A percentile compares a stretch with the other conserved stretches of the same genome.
Conservation (phyloP, 768 basidiomycete genomes). For the Kwoniella heveanensis region DNA sequence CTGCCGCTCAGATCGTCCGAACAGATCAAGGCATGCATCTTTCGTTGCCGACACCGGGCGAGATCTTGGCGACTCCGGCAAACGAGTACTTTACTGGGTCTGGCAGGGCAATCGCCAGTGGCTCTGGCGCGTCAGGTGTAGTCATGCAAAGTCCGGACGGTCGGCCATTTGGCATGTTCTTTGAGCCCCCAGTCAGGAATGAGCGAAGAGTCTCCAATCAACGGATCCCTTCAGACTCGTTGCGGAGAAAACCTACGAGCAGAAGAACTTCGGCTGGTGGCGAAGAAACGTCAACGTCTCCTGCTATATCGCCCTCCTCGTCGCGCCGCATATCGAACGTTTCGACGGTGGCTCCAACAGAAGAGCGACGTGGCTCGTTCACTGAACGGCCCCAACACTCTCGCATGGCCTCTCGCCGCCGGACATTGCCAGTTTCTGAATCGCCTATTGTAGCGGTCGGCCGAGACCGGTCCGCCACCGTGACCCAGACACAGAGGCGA, state of each 20-base stretch:
- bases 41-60: constrained; percentile 44
- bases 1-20: constrained; percentile 31
- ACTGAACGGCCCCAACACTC: constrained; percentile 8
- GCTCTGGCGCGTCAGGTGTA: constrained; percentile 73
- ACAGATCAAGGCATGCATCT: constrained; percentile 34
- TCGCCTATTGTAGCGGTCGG: constrained; percentile 39
- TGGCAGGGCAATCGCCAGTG: constrained; percentile 60
- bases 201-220: constrained; percentile 24
- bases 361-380: constrained; percentile 19
- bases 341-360: constrained; percentile 2
- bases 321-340: constrained; percentile 19
- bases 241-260: constrained; percentile 21
- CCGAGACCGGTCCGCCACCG: constrained; percentile 38
- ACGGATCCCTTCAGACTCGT: constrained; percentile 22
- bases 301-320: constrained; percentile 19
- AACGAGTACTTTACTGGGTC: constrained; percentile 73
- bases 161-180: constrained; percentile 91
- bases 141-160: constrained; percentile 92
- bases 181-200: constrained; percentile 66
- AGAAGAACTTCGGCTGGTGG: constrained; percentile 27
- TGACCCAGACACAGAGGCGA: constrained; percentile 20
- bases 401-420: constrained; percentile 26
- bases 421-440: constrained; percentile 31
- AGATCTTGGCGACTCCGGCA: constrained; percentile 49
- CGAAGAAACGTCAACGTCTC: constrained; percentile 10